These are phyloP conservation scores for Penicillium sp. DNA, from an alignment of 2,329 filamentous ascomycete genomes.

Conservation along the genomic window DNA sequence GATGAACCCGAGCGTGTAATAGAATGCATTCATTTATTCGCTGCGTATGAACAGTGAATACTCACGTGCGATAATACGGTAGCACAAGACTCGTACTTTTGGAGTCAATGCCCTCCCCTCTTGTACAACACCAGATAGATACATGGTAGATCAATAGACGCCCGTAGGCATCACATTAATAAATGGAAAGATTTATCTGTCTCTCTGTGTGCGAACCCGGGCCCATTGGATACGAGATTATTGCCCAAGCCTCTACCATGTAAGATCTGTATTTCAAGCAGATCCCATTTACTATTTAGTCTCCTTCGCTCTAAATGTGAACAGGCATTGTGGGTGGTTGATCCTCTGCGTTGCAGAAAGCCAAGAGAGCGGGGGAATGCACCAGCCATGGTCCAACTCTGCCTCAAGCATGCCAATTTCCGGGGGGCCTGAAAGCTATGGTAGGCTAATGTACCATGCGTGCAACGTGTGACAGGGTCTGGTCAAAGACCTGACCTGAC, in stretches of 20 bases:
- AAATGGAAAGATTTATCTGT: too few relatives aligned
- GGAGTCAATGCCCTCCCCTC: background rate
- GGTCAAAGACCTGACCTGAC: background rate
- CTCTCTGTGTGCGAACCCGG: too few relatives aligned
- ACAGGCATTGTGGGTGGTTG: too few relatives aligned
- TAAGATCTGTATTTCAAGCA: too few relatives aligned
- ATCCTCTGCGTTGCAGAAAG: background rate
- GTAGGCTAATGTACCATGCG: background rate
- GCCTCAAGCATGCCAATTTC: background rate
- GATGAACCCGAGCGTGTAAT: slow-evolving; percentile 16
- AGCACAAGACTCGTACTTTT: background rate
- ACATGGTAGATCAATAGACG: too few relatives aligned
- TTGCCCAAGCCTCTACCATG: background rate
- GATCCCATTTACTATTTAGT: too few relatives aligned
- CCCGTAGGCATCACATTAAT: too few relatives aligned
- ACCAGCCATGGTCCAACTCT: background rate
- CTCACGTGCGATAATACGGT: background rate
- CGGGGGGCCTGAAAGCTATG: too few relatives aligned
- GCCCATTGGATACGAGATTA: background rate
- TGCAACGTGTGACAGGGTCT: background rate
- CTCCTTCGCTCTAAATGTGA: background rate
- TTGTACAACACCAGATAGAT: background rate
- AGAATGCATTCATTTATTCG: background rate
- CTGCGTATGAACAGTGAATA: background rate
- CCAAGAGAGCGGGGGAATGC: background rate